phyloP scores from a whole-genome alignment of 2,329 filamentous ascomycete genomes.

The Trichothecium sympodiale region DNA sequence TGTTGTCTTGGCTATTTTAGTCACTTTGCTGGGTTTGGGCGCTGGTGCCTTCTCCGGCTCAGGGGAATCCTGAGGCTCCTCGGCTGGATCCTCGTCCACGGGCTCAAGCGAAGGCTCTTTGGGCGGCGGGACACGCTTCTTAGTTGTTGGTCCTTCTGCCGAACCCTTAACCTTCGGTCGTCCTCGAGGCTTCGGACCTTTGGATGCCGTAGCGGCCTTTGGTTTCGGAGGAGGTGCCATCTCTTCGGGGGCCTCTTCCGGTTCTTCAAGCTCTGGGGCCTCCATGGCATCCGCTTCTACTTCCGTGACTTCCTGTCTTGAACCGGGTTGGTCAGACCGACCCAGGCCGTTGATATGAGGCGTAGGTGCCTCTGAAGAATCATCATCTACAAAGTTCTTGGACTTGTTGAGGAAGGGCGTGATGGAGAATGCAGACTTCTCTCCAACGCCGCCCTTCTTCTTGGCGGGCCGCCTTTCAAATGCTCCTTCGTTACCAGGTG shows the following conservation, averaged over 20 bases:
- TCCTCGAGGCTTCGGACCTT: conserved; percentile 30
- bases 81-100: neutral
- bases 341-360: neutral
- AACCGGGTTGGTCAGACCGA: neutral
- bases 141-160: conserved; percentile 31
- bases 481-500: conserved; percentile 31
- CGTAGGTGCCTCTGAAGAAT: neutral
- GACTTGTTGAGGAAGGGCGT: conserved; percentile 84
- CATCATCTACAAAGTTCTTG: conserved; percentile 31
- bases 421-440: conserved; percentile 88
- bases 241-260: conserved; percentile 7
- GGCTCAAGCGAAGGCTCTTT: neutral
- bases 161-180: conserved; percentile 33
- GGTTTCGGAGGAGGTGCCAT: conserved; percentile 7
- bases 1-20: neutral
- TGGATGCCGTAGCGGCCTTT: conserved; percentile 11
- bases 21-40: neutral
- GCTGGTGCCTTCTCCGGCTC: neutral
- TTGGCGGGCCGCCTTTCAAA: conserved; percentile 34
- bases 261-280: neutral
- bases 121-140: conserved; percentile 26
- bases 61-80: neutral
- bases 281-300: neutral
- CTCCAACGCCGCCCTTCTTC: conserved; percentile 52
- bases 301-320: neutral